phyloP scores from a whole-genome alignment of 176 grass and related monocot species.

The Areca catechu region DNA sequence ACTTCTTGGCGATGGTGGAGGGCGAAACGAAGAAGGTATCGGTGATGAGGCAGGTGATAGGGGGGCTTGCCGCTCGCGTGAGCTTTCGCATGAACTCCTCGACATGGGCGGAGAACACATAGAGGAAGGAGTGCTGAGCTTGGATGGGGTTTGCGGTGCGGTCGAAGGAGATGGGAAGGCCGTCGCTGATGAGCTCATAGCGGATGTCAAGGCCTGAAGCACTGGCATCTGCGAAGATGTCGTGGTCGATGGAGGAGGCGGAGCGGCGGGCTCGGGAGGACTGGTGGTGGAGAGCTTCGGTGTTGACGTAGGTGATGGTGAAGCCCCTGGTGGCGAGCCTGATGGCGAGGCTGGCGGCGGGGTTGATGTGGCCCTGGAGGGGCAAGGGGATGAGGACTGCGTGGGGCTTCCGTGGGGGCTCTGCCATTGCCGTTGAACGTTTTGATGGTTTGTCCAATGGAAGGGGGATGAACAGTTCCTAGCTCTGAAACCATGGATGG shows the following conservation, averaged over 20 bases:
- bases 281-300: constrained; percentile 36
- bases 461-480: too few relatives aligned
- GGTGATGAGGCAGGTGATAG: constrained; percentile 44
- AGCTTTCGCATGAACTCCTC: too few relatives aligned
- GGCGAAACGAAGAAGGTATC: constrained; percentile 9
- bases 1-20: too few relatives aligned
- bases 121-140: too few relatives aligned
- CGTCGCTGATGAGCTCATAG: constrained; percentile 53
- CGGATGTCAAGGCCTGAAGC: constrained; percentile 26
- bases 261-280: constrained; percentile 1
- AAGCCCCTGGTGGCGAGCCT: constrained; percentile 28
- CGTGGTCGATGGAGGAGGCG: background rate
- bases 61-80: constrained; percentile 35
- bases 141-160: too few relatives aligned
- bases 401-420: constrained; percentile 15
- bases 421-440: too few relatives aligned
- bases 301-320: constrained; percentile 61
- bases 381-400: constrained; percentile 47
- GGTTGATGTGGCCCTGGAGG: constrained; percentile 33
- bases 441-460: too few relatives aligned
- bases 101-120: too few relatives aligned
- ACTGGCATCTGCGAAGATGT: constrained; percentile 24
- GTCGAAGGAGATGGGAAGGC: constrained; percentile 38
- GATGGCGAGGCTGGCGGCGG: constrained; percentile 42
- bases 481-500: too few relatives aligned